phyloP scores from a whole-genome alignment of 2,329 filamentous ascomycete genomes.

The Fusarium guadeloupense region DNA sequence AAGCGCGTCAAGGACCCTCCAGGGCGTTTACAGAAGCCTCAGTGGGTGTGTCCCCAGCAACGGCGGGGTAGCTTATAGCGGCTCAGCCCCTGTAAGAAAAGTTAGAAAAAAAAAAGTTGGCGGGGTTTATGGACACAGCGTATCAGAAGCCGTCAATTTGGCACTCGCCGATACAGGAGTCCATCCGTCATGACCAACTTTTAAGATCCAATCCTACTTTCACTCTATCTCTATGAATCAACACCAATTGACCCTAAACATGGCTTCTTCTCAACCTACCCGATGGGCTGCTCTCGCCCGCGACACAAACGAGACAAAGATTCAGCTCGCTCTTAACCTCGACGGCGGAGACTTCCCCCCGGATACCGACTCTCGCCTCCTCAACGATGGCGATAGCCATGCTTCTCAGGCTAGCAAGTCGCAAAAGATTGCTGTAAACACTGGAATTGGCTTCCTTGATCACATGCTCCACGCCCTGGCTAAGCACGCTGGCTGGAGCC shows the following conservation, averaged over 20 bases:
- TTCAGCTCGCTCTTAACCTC: constrained; percentile 89
- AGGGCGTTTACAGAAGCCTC: constrained; percentile 30
- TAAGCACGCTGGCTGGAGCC: constrained; percentile 94
- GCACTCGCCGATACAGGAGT: constrained; percentile 45
- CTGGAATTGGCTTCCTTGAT: constrained; percentile 96
- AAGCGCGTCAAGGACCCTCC: constrained; percentile 33
- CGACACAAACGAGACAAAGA: constrained; percentile 98
- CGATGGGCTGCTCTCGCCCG: constrained; percentile 84
- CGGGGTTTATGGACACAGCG: constrained; percentile 20
- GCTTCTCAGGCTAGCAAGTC: constrained; percentile 85
- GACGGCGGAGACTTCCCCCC: constrained; percentile 84
- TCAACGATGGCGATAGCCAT: constrained; percentile 68
- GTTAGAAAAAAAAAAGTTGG: constrained; percentile 33
- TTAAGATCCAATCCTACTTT: constrained; percentile 8
- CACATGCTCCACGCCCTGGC: constrained; percentile 98
- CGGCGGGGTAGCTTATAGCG: constrained; percentile 45
- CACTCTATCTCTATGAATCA: background rate
- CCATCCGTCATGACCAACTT: constrained; percentile 26
- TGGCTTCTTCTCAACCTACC: constrained; percentile 44
- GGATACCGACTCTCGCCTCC: constrained; percentile 66
- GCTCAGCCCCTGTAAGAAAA: constrained; percentile 8
- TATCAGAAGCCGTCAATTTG: constrained; percentile 43
- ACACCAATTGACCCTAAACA: constrained; percentile 34
- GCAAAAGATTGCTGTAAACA: constrained; percentile 88
- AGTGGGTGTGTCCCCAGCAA: constrained; percentile 39